Conservation (phyloP, 257 asterid species). For the Gardenia jasminoides region DNA sequence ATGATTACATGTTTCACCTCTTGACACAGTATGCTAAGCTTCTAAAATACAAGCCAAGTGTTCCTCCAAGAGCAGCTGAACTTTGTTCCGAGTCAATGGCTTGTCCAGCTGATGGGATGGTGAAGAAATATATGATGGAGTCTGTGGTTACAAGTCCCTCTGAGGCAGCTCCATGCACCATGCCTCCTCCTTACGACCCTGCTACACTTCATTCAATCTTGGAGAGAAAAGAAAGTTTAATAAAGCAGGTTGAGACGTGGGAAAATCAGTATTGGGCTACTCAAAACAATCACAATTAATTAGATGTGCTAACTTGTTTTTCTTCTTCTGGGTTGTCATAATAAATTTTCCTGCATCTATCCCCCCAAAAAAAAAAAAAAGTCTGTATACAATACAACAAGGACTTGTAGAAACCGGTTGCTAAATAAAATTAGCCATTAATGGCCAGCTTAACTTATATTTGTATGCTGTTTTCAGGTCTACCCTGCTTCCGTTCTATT, state of each 20-base stretch:
- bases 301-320: too few species aligned
- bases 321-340: too few species aligned
- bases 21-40: constrained; percentile 66
- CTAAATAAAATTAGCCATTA: too few species aligned
- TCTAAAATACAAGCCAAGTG: constrained; percentile 59
- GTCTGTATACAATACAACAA: too few species aligned
- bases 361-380: too few species aligned
- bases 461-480: too few species aligned
- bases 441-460: too few species aligned
- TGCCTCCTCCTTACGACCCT: constrained; percentile 66
- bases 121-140: constrained; percentile 56
- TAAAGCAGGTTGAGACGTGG: constrained; percentile 48
- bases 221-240: constrained; percentile 25
- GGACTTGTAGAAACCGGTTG: too few species aligned
- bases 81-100: constrained; percentile 73
- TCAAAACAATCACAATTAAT: not conserved
- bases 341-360: too few species aligned
- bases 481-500: too few species aligned
- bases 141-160: constrained; percentile 48
- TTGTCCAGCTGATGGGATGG: constrained; percentile 44
- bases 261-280: not conserved
- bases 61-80: constrained; percentile 53
- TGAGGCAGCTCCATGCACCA: constrained; percentile 40
- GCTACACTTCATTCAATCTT: constrained; percentile 43
- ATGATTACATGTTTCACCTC: constrained; percentile 88